phyloP scores from a whole-genome alignment of 116 monocot species.

The Cymodocea nodosa region DNA sequence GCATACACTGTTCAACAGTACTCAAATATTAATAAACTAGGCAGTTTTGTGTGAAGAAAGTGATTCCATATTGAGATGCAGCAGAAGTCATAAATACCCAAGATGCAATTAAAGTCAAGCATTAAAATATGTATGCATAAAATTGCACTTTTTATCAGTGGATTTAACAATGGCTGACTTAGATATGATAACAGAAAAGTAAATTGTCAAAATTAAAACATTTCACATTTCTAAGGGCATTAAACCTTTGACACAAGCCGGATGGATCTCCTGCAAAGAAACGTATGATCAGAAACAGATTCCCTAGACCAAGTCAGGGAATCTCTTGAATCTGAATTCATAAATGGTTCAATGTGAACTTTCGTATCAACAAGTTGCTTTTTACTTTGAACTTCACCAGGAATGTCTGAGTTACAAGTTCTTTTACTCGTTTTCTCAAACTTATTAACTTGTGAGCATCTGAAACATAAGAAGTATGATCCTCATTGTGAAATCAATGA shows the following conservation, averaged over 20 bases:
- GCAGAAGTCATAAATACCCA: too few species aligned
- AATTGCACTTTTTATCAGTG: too few species aligned
- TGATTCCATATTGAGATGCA: too few species aligned
- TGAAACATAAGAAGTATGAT: not conserved
- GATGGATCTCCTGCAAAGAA: conserved; percentile 2
- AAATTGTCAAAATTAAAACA: not conserved
- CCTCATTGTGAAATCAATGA: not conserved
- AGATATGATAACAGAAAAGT: not conserved
- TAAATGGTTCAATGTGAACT: not conserved
- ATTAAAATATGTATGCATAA: too few species aligned
- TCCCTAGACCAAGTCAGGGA: not conserved
- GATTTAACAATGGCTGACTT: too few species aligned
- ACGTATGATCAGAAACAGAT: not conserved
- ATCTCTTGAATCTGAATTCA: not conserved
- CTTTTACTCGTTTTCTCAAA: not conserved
- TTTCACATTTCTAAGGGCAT: not conserved
- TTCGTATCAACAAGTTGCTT: not conserved
- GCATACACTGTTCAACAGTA: too few species aligned
- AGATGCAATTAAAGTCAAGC: too few species aligned
- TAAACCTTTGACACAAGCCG: conserved; percentile 3
- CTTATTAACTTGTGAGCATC: not conserved
- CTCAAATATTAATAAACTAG: too few species aligned
- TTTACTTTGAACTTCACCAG: not conserved
- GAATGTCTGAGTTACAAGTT: not conserved
- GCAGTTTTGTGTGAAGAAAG: too few species aligned